phyloP scores from a whole-genome alignment of 108 stramenopile species.

The Nannochloropsis salina region DNA sequence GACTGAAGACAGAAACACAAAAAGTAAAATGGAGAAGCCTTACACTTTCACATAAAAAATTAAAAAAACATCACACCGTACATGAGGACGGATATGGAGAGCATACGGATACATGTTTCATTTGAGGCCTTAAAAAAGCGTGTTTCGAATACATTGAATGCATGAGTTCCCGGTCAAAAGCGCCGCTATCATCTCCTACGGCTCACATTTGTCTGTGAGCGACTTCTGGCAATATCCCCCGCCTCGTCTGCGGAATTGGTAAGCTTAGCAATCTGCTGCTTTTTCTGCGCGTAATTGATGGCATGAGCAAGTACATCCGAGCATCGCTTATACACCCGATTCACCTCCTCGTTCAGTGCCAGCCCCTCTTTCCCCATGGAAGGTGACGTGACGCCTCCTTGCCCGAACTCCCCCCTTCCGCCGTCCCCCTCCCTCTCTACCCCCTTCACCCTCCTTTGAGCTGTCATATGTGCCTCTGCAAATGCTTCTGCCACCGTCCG shows the following conservation, averaged over 20 bases:
- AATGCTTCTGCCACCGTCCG: constrained; percentile 16
- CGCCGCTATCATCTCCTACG: too few relatives aligned
- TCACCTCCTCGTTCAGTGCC: neutral
- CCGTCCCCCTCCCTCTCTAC: neutral
- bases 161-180: too few relatives aligned
- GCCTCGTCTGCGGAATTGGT: neutral
- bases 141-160: too few relatives aligned
- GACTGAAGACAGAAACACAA: too few relatives aligned
- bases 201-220: too few relatives aligned
- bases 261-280: neutral
- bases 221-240: too few relatives aligned
- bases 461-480: constrained; percentile 7
- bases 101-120: too few relatives aligned
- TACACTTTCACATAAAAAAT: too few relatives aligned
- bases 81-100: too few relatives aligned
- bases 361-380: neutral
- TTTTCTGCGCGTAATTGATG: constrained; percentile 11
- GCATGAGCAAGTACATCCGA: neutral
- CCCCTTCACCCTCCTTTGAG: neutral
- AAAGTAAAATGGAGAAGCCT: too few relatives aligned
- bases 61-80: too few relatives aligned
- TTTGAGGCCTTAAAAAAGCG: too few relatives aligned
- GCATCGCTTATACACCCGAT: neutral
- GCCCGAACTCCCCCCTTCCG: neutral
- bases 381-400: neutral